phyloP scores from a whole-genome alignment of 2,329 filamentous ascomycete genomes.

The Fusarium neocosmosporiellum region DNA sequence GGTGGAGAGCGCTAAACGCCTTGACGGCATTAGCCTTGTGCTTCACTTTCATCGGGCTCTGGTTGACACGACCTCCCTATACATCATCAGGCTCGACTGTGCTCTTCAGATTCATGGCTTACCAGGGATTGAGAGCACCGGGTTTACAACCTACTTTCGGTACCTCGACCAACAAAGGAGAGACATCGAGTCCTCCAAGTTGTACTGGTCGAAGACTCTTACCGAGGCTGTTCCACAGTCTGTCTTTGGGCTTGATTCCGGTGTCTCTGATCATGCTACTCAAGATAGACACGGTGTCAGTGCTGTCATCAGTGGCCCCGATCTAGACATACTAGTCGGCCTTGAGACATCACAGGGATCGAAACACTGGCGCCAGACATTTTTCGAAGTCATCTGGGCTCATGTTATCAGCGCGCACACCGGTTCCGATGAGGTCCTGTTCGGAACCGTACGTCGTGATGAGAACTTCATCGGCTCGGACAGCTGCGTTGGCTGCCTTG shows the following conservation, averaged over 20 bases:
- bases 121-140: conserved; percentile 13
- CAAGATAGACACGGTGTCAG: conserved; percentile 12
- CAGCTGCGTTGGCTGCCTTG: conserved; percentile 9
- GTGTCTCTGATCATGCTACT: not conserved
- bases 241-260: not conserved
- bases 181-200: not conserved
- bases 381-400: conserved; percentile 5
- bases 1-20: not conserved
- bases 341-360: not conserved
- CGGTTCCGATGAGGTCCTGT: not conserved
- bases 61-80: not conserved
- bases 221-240: not conserved
- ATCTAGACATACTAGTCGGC: not conserved
- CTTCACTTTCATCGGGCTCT: conserved; percentile 10
- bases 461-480: conserved; percentile 3
- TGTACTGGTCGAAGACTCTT: not conserved
- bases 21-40: not conserved
- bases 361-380: conserved; percentile 3
- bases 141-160: not conserved
- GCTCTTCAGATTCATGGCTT: conserved; percentile 3
- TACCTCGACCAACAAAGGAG: conserved; percentile 5
- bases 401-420: not conserved
- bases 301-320: not conserved
- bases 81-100: conserved; percentile 4
- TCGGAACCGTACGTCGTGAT: conserved; percentile 11